These are phyloP conservation scores for Pyrus bretschneideri DNA, from an alignment of 306 rosid species.

Conservation along the genomic window DNA sequence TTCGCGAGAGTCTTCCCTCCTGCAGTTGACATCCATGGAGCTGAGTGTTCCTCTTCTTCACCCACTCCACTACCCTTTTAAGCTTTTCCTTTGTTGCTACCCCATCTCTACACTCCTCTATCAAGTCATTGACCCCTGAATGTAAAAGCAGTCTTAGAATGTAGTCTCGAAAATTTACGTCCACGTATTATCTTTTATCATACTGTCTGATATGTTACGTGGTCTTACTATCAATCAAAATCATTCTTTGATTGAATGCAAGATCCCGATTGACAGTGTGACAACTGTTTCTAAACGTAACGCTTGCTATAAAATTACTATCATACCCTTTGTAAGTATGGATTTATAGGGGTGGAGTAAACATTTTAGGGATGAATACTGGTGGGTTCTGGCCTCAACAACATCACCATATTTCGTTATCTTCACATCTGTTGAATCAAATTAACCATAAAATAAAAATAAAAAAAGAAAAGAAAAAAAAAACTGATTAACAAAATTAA, in stretches of 20 bases:
- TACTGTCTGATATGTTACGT: not conserved
- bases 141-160: not conserved
- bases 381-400: conserved; percentile 64
- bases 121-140: conserved; percentile 54
- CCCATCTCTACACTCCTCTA: conserved; percentile 53
- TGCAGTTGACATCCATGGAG: conserved; percentile 7
- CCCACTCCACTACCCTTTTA: conserved; percentile 63
- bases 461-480: not conserved
- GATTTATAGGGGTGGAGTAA: conserved; percentile 50
- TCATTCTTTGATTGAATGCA: not conserved
- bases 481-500: not conserved
- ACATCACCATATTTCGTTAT: conserved; percentile 48
- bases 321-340: conserved; percentile 54
- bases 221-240: not conserved
- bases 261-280: not conserved
- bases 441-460: not conserved
- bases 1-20: conserved; percentile 26
- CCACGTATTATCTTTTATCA: not conserved
- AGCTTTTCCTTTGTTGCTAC: conserved; percentile 49
- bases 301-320: not conserved
- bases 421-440: conserved; percentile 49
- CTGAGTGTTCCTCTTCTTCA: conserved; percentile 19
- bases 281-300: not conserved
- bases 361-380: conserved; percentile 55
- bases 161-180: not conserved